Evolutionary conservation across 768 basidiomycete genomes (phyloP), one percentile per base, ranked within the genome.

Genomic region (Tulasnella sp.): DNA sequence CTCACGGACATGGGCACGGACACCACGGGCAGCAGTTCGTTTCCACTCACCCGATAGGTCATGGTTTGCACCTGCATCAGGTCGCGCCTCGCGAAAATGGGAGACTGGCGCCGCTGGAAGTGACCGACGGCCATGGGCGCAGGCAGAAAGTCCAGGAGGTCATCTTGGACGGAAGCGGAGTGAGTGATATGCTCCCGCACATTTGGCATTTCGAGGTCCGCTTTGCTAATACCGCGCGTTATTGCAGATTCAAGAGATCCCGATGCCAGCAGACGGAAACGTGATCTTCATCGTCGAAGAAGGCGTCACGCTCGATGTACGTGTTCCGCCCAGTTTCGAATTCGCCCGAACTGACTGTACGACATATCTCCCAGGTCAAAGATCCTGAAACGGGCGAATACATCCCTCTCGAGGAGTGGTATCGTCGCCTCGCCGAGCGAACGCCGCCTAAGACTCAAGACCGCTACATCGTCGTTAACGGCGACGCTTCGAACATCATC

Each of bases 341-440:
- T n/a, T 2, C 35, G 8, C 47, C 34, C 19, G n/a, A 36, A 26
- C 16, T 69, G n/a, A 32, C 72, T 4, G 8, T 42, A 17, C 19
- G 17, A 52, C 37, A 12, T 34, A 37, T 52, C 64, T 73, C 26
- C 4, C 14, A 74, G 73, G 65, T 74, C 19, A 67, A 67, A 40
- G 72, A 74, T 73, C 73, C 73, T 19, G 73, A 65, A n/a, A 74
- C 73, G 37, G 73, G 73, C 37, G 73, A 73, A 47, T 74, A 63
- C 44, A 63, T 74, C 4, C 73, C 73, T n/a, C 74, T 74, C 11
- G 72, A 74, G 29, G 73, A 73, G 67, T 73, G 74, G 22, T 74
- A 74, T 35, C 59, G 59, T 34, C 64, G 44, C 6, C 22, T 72
- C 19, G 62, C 62, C 5, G 34, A 63, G 22, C 71, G 64, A 19